Percentiles rank a stretch among this genome's conserved stretches.
Conservation (phyloP, 352 stramenopile genomes). For the Phytophthora citricola region DNA sequence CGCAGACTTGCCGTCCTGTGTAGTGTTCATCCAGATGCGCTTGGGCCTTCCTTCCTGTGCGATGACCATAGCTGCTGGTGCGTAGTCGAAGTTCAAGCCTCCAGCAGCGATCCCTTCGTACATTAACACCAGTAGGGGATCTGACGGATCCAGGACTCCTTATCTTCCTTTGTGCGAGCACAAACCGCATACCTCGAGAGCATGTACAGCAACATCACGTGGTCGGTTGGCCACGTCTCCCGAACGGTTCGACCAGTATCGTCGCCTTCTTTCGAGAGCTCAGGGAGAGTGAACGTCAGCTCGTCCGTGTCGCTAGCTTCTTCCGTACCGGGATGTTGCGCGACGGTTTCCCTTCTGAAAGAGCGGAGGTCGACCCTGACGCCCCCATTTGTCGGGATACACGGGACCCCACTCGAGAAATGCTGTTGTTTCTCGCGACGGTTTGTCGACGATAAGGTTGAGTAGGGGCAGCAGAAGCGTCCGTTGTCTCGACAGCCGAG, state of each 20-base stretch:
- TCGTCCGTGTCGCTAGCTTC: conserved; percentile 40
- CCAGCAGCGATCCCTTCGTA: conserved; percentile 70
- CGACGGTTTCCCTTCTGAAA: conserved; percentile 11
- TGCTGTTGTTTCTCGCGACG: conserved; percentile 24
- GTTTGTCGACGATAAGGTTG: conserved; percentile 34
- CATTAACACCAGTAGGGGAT: conserved; percentile 70
- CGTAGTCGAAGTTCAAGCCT: conserved; percentile 71
- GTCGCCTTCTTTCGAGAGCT: conserved; percentile 56
- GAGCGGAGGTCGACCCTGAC: conserved; percentile 5
- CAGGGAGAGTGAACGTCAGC: conserved; percentile 58
- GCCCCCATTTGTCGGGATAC: conserved; percentile 10
- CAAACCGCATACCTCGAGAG: conserved; percentile 46
- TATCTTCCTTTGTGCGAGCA: conserved; percentile 79
- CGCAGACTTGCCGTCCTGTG: conserved; percentile 68
- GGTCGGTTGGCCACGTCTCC: conserved; percentile 61
- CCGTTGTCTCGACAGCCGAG: not conserved
- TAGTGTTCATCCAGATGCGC: conserved; percentile 74
- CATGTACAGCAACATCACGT: conserved; percentile 71
- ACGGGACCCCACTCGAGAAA: not conserved
- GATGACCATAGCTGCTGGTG: conserved; percentile 60
- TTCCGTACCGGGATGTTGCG: conserved; percentile 3
- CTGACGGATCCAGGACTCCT: conserved; percentile 95
- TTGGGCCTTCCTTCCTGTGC: conserved; percentile 56
- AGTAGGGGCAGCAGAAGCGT: conserved; percentile 11
- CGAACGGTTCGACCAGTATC: conserved; percentile 48